phyloP scores from a whole-genome alignment of 2,329 filamentous ascomycete genomes.

The Fusarium ambrosium region DNA sequence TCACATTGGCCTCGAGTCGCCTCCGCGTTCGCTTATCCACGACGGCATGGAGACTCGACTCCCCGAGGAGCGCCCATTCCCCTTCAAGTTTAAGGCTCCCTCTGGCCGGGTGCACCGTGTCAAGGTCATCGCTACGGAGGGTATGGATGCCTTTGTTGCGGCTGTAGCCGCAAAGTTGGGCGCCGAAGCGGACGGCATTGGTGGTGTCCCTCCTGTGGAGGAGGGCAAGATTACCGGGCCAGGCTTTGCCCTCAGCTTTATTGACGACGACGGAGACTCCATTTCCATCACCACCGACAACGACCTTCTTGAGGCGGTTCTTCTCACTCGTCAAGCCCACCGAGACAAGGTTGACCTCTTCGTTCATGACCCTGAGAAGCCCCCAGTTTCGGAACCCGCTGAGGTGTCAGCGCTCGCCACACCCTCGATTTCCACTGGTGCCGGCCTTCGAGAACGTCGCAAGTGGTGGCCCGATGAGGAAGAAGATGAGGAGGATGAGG shows the following conservation, averaged over 20 bases:
- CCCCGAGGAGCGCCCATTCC: constrained; percentile 82
- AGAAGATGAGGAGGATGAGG: constrained; percentile 65
- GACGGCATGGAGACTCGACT: constrained; percentile 64
- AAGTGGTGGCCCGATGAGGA: constrained; percentile 71
- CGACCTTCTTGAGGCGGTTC: constrained; percentile 90
- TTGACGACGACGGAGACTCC: constrained; percentile 96
- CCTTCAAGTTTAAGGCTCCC: constrained; percentile 99
- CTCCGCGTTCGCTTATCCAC: constrained; percentile 73
- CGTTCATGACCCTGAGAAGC: constrained; percentile 91
- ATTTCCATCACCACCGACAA: constrained; percentile 97
- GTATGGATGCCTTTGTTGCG: constrained; percentile 82
- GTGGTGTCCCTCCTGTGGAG: constrained; percentile 82
- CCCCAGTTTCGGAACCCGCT: constrained; percentile 75
- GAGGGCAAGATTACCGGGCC: constrained; percentile 81
- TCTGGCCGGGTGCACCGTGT: constrained; percentile 94
- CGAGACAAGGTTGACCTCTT: constrained; percentile 97
- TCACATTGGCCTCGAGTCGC: constrained; percentile 86
- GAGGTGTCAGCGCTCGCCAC: constrained; percentile 59
- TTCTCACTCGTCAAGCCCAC: constrained; percentile 80
- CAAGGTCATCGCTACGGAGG: constrained; percentile 84
- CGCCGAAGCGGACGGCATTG: constrained; percentile 83
- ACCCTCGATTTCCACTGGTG: constrained; percentile 62
- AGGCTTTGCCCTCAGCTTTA: constrained; percentile 93
- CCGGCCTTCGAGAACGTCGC: constrained; percentile 65
- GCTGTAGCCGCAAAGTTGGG: constrained; percentile 89